These are phyloP conservation scores for Hymenotorrendiella dingleyae DNA, from an alignment of 2,329 filamentous ascomycete genomes.

Conservation along the genomic window DNA sequence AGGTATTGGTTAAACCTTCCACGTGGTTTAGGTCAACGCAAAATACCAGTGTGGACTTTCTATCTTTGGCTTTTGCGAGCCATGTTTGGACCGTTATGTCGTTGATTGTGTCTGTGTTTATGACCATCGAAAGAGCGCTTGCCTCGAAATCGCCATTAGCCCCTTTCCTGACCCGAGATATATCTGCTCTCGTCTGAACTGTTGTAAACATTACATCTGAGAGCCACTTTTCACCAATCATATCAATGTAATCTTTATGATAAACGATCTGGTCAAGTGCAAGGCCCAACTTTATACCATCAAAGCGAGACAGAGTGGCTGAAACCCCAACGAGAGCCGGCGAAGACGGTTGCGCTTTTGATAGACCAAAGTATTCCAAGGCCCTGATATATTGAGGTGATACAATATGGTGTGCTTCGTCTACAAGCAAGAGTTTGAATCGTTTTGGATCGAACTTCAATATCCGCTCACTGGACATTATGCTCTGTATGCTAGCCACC, in stretches of 20 bases:
- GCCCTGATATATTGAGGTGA: slow-evolving; percentile 71
- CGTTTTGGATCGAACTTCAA: slow-evolving; percentile 69
- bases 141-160: slow-evolving; percentile 73
- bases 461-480: slow-evolving; percentile 72
- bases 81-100: slow-evolving; percentile 81
- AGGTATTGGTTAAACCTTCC: slow-evolving; percentile 64
- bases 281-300: slow-evolving; percentile 73
- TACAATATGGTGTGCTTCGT: slow-evolving; percentile 96
- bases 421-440: slow-evolving; percentile 90
- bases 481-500: slow-evolving; percentile 81
- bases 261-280: slow-evolving; percentile 96
- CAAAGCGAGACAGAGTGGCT: slow-evolving; percentile 70
- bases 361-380: slow-evolving; percentile 73
- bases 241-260: slow-evolving; percentile 76
- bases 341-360: slow-evolving; percentile 43
- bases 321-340: slow-evolving; percentile 84
- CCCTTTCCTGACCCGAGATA: slow-evolving; percentile 61
- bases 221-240: slow-evolving; percentile 88
- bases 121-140: slow-evolving; percentile 68
- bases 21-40: slow-evolving; percentile 90
- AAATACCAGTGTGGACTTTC: slow-evolving; percentile 87
- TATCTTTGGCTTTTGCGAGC: slow-evolving; percentile 65
- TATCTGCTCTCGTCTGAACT: slow-evolving; percentile 73
- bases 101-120: slow-evolving; percentile 79
- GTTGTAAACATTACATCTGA: slow-evolving; percentile 92